phyloP scores from a whole-genome alignment of 2,329 filamentous ascomycete genomes.

The Cladosporium cucumerinum region DNA sequence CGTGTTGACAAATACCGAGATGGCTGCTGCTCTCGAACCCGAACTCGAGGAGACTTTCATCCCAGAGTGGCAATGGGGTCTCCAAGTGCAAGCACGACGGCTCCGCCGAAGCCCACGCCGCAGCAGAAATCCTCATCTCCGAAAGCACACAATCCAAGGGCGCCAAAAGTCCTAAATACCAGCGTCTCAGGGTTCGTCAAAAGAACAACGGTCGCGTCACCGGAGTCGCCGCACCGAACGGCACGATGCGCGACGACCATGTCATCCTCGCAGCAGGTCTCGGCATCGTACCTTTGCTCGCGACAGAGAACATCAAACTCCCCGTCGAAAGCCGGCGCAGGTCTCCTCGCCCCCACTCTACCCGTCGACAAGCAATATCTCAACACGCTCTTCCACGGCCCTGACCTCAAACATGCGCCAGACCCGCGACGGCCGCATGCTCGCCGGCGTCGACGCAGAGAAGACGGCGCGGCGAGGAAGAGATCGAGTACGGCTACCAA shows the following conservation, averaged over 20 bases:
- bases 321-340: conserved; percentile 6
- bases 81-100: conserved; percentile 1
- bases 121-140: neutral
- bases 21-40: neutral
- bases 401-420: conserved; percentile 6
- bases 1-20: neutral
- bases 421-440: conserved; percentile 6
- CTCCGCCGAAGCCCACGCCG: neutral
- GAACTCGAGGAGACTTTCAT: neutral
- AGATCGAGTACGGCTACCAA: conserved; percentile 6
- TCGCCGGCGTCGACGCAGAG: neutral
- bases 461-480: conserved; percentile 4
- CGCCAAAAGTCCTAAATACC: neutral
- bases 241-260: neutral
- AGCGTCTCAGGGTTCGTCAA: neutral
- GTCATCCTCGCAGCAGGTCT: conserved; percentile 8
- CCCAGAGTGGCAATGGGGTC: conserved; percentile 6
- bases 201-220: neutral
- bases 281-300: conserved; percentile 1
- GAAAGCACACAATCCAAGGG: neutral
- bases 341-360: conserved; percentile 1
- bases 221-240: neutral
- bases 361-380: conserved; percentile 1
- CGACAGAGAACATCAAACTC: neutral
- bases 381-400: neutral